Evolutionary conservation across 441 rosid genomes (phyloP), one percentile per base, ranked within the genome.

Genomic region (Erodium moschatum): DNA sequence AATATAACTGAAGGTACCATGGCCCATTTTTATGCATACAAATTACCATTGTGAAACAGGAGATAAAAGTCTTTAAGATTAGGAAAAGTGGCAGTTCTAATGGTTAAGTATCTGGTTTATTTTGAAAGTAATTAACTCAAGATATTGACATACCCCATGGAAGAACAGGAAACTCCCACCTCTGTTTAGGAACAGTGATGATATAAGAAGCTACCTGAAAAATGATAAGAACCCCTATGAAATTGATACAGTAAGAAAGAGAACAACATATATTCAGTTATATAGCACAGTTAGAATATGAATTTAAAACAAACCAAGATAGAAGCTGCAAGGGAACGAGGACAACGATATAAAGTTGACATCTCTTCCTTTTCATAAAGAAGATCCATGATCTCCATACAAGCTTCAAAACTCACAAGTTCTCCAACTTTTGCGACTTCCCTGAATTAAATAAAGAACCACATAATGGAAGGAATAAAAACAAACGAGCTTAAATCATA

Each of bases 361-460:
- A 85, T 82, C 67, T 86, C 89, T 80, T 89, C 86, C 74, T 77
- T 89, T 74, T 87, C 91, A 63, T 87, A 86, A 56, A 89, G 91
- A 82, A 92, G 93, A 82, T 92, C 98, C 90, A 89, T 85, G 76
- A 88, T 67, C 73, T 89, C 88, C 91, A 86, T 81, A 78, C 93
- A 89, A 64, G 86, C 90, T 73, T 88, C 89, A 67, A 87, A 83
- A 74, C 81, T 79, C 76, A 89, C 72, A 46, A 81, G 78, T 70
- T 86, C 89, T 56, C 91, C 95, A 77, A 78, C 83, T 74, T 79
- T 87, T 42, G 95, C 89, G 64, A 86, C 87, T 79, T 69, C 88
- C 76, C 98, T 89, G 65, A 29, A 71, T 27, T 42, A 2, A 66
- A 6, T 29, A 29, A 29, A 29, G 31, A 69, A 12, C 2, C 44